A percentile compares a stretch with the other conserved stretches of the same genome.
Evolutionary conservation across 106 monocot genomes (phyloP).

Genomic region (Dendrobium catenatum): DNA sequence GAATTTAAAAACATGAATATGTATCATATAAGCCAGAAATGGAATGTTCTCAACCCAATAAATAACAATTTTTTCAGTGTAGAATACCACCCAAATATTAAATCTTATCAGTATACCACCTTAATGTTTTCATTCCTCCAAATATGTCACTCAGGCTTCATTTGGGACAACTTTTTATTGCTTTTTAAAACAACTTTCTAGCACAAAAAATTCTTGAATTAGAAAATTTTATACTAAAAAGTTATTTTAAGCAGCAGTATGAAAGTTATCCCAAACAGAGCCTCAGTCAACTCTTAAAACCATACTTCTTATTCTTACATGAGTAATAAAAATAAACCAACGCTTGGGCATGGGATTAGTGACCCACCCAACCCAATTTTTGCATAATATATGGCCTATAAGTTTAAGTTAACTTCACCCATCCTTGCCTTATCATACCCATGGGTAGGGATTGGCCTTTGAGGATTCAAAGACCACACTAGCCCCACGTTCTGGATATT

Average conservation of each 20-base stretch:
- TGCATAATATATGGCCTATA: no score
- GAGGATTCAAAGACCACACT: no score
- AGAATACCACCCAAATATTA: background rate
- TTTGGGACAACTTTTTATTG: no score
- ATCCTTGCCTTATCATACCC: no score
- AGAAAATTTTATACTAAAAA: no score
- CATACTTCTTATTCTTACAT: background rate
- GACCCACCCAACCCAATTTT: background rate
- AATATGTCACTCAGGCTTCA: background rate
- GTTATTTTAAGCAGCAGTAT: no score
- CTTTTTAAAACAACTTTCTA: no score
- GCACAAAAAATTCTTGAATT: no score
- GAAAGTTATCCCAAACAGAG: no score
- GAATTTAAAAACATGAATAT: background rate
- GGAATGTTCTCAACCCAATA: background rate
- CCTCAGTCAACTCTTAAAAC: background rate
- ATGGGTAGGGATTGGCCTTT: no score
- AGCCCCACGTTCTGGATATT: no score
- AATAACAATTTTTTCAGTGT: background rate
- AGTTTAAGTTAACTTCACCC: no score
- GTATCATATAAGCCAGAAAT: background rate
- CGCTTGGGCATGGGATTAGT: background rate
- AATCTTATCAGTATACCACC: background rate
- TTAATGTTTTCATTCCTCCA: background rate
- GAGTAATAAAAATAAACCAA: background rate